Base-by-base conservation (phyloP, 2,329 filamentous ascomycete species). In the Colletotrichum musae region DNA sequence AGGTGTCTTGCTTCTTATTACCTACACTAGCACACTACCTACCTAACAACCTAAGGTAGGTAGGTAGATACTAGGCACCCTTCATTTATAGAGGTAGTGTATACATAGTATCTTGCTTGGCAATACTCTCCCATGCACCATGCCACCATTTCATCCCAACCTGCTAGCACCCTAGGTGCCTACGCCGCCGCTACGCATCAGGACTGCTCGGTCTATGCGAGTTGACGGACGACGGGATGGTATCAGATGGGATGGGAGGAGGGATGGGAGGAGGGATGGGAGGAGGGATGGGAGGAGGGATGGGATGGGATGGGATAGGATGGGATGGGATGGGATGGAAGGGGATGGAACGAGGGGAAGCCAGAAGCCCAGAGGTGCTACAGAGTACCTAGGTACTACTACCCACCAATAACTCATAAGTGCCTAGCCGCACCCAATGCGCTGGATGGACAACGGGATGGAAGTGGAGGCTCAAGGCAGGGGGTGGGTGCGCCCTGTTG, bases 401-500 rank as follows among this genome's bases (percentile, higher is more conserved):
- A 39, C 15, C 48, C 65, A 54, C 21, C 21, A 24, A 24, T 24
- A 24, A 24, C 21, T 24, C 21, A 24, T 24, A 24, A 24, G 21
- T 24, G 3, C 21, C 21, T 59, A 66, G 50, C 66, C 61, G 50
- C 61, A 65, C 48, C 66, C 61, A 66, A 59, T 59, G 50, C 54
- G 43, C 21, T 60, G 61, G 66, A 54, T 59, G 66, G 66, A 50
- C 7, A 43, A 69, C 61, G 66, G 66, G 54, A 59, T 41, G 54
- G 48, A 59, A 59, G 66, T 69, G 66, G 66, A 69, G 66, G 61
- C 61, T 69, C 54, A 66, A 65, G 58, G 16, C 47, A 43, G 58
- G 58, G 47, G 41, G 13, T 13, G 36, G 36, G 36, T 43, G 41
- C 41, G 5, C 32, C 32, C 9, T 36, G 32, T 36, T 36, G 32